A percentile compares a stretch with the other conserved stretches of the same genome.
These are phyloP conservation scores for Chenopodium berlandieri DNA, from an alignment of 148 eudicot genomes.

Conservation along the genomic window DNA sequence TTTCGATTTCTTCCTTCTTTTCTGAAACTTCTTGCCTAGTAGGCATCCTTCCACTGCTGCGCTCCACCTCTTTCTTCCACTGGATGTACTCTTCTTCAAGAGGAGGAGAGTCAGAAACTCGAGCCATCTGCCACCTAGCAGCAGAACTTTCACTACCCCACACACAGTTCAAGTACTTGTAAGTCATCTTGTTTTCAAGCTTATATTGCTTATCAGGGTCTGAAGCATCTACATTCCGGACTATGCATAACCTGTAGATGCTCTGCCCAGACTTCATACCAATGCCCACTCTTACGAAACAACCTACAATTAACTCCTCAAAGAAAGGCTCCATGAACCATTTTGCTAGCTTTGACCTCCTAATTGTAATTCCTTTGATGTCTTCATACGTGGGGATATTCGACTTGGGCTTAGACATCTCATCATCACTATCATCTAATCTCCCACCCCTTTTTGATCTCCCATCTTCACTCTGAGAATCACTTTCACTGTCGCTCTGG, in stretches of 20 bases:
- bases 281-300: conserved; percentile 96
- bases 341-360: conserved; percentile 78
- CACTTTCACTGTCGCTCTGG: conserved; percentile 68
- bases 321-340: conserved; percentile 99
- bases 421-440: conserved; percentile 74
- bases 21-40: conserved; percentile 74
- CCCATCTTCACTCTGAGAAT: conserved; percentile 68
- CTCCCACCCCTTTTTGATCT: conserved; percentile 55
- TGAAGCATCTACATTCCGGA: conserved; percentile 74
- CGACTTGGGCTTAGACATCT: conserved; percentile 58
- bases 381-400: conserved; percentile 71
- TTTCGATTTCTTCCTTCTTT: conserved; percentile 76
- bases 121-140: conserved; percentile 99
- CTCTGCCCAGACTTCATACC: conserved; percentile 76
- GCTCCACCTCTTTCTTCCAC: conserved; percentile 89
- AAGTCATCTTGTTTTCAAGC: conserved; percentile 87
- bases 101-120: conserved; percentile 83
- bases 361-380: conserved; percentile 60
- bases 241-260: conserved; percentile 81
- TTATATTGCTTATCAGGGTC: conserved; percentile 84
- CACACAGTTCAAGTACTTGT: conserved; percentile 80
- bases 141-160: conserved; percentile 98
- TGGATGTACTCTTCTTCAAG: conserved; percentile 80
- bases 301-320: conserved; percentile 90
- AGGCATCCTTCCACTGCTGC: conserved; percentile 72